Base-by-base conservation (phyloP, 1,284 basidiomycete genomes). In the Butyriboletus regius region DNA sequence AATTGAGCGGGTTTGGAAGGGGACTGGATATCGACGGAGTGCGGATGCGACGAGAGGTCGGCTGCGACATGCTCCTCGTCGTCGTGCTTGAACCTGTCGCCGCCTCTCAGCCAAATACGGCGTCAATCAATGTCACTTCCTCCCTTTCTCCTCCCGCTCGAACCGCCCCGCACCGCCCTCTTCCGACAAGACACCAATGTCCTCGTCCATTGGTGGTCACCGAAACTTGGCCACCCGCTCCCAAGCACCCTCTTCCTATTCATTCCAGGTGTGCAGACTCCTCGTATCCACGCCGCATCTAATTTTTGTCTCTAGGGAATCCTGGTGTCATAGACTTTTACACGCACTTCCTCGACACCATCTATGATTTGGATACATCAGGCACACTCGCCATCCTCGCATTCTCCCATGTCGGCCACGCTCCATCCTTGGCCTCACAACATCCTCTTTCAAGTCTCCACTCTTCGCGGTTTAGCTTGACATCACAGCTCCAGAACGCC, bases 291-390 rank as follows among this genome's bases (percentile, higher is more conserved):
- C 33, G 22, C 14, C 8, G n/a, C 22, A 20, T 35, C 26, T 41
- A n/a, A 46, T 34, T 29, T 40, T 26, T 22, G 43, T 43, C 35
- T 37, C 20, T 37, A 33, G 82, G 81, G 10, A 84, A 84, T 58
- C 82, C 81, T 7, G 81, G 82, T 1, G 62, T 81, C 13, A 54
- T 78, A 28, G 72, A 77, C 31, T 82, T 83, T 60, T 84, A 83
- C 54, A 70, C 68, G 0, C 73, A 73, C 10, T 84, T 83, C 57
- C 68, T 84, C 17, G 69, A 72, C 22, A 70, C 66, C 2, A 59
- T 83, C 9, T 67, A 77, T 48, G 57, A 64, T 15, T 66, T 68
- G 35, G 64, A 70, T 34, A 48, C 61, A 13, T 66, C 65, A 8
- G 60, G 55, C 15, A 64, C 64, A 35, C 56, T 80, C 18, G 74